Evolutionary conservation across 2,329 filamentous ascomycete genomes (phyloP).

Genomic region (Cladosporium halotolerans): DNA sequence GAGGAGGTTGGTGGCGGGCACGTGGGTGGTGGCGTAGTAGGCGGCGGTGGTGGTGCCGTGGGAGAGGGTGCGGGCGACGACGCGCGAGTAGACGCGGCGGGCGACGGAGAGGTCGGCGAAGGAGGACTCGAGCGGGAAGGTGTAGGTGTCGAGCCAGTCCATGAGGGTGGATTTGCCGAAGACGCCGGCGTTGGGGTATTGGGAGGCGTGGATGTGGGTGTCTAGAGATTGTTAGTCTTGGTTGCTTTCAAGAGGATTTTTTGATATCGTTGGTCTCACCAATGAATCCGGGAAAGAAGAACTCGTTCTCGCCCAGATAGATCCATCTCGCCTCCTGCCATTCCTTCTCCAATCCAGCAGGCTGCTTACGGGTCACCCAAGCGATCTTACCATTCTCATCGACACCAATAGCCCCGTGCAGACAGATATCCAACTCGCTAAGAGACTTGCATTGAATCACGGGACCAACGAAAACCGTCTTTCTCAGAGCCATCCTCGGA

Average conservation of each 20-base stretch:
- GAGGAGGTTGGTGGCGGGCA: slow-evolving; percentile 82
- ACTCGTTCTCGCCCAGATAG: slow-evolving; percentile 47
- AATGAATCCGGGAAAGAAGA: slow-evolving; percentile 81
- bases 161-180: slow-evolving; percentile 91
- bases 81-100: slow-evolving; percentile 65
- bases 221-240: slow-evolving; percentile 48
- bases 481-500: slow-evolving; percentile 18
- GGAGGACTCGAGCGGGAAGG: slow-evolving; percentile 83
- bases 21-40: slow-evolving; percentile 91
- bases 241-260: too few species aligned
- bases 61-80: slow-evolving; percentile 72
- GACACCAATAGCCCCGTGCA: slow-evolving; percentile 45
- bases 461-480: slow-evolving; percentile 51
- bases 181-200: slow-evolving; percentile 90
- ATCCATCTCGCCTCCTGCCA: slow-evolving; percentile 40
- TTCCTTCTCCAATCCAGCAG: slow-evolving; percentile 20
- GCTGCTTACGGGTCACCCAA: slow-evolving; percentile 37
- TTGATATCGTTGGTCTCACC: slow-evolving; percentile 41
- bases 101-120: slow-evolving; percentile 60
- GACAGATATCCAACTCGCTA: slow-evolving; percentile 44
- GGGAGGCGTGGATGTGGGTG: slow-evolving; percentile 89
- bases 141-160: slow-evolving; percentile 90
- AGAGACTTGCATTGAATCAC: slow-evolving; percentile 53
- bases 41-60: slow-evolving; percentile 89
- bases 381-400: slow-evolving; percentile 48